Evolutionary conservation across 257 asterid genomes (phyloP).

Genomic region (Primulina tabacum): DNA sequence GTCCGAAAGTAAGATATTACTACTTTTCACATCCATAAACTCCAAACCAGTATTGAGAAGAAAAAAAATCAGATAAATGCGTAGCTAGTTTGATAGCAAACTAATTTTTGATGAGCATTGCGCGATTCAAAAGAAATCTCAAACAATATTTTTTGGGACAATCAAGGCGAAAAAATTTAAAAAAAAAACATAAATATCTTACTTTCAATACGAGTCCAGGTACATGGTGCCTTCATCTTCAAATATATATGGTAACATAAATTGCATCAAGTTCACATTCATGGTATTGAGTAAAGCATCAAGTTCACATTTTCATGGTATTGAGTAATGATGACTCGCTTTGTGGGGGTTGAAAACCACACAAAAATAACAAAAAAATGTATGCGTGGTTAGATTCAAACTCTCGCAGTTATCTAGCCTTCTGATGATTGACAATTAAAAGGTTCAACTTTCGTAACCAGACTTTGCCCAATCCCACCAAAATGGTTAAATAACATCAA

Average conservation of each 20-base stretch:
- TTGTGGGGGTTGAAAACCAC: neutral
- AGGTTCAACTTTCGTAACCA: neutral
- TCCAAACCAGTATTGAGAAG: neutral
- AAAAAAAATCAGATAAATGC: neutral
- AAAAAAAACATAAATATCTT: no score
- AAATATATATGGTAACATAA: neutral
- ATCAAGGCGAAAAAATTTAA: neutral
- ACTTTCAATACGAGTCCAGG: neutral
- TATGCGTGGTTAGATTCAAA: neutral
- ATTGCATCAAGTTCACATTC: neutral
- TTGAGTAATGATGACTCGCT: neutral
- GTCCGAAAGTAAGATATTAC: neutral
- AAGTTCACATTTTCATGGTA: neutral
- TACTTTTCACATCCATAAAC: neutral
- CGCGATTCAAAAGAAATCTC: neutral
- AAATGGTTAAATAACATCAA: neutral
- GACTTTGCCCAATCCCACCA: neutral
- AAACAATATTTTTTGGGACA: neutral
- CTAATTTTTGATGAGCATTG: neutral
- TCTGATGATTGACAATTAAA: neutral
- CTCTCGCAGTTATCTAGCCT: neutral
- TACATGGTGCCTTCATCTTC: neutral
- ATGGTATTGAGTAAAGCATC: neutral
- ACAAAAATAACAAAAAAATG: neutral
- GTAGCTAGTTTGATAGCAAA: neutral